Evolutionary conservation across 371 early-diverging fungal genomes (phyloP), one percentile per base, ranked within the genome.

Genomic region (Rhizopus arrhizus): DNA sequence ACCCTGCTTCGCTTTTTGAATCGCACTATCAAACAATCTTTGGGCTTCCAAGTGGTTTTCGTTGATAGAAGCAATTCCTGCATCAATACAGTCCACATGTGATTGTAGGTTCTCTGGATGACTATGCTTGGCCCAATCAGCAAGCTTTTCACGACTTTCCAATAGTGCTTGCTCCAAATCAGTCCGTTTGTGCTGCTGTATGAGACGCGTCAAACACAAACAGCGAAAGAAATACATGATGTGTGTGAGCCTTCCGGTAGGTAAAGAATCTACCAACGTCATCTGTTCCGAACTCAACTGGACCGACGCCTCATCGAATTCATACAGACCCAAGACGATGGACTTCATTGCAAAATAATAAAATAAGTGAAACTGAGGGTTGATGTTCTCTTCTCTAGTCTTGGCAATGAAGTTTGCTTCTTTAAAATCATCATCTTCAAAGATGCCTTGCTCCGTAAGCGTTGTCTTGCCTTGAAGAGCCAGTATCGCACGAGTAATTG

Each of bases 401-500:
- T 69, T 53, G 6, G 59, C 49, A 1, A 77, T 46, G 54, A 75
- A 80, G 1, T 29, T 31, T 3, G 35, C 45, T 53, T 77, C 77
- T 33, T 70, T 36, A 45, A 73, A 80, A 5, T 62, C 65, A 5
- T 73, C 60, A 34, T 75, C 75, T 35, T 77, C 75, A 55, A 80
- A 77, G 3, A 80, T 61, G 1, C 46, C 53, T 0, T 73, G 65
- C 42, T 64, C 58, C 1, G 68, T 65, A 15, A 71, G 31, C 28
- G 58, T 47, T 0, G 77, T 80, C 42, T 77, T 75, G 12, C 80
- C 80, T 48, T 80, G 80, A 0, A 77, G 38, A 8, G 80, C 75
- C 12, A 72, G 57, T 9, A 77, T 71, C 29, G 53, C 63, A 7
- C 77, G 75, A 16, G 75, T 72, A 6, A 74, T 59, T 0, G 73